Base-by-base conservation (phyloP, 169 alveolate species). In the Cryptosporidium andersoni region DNA sequence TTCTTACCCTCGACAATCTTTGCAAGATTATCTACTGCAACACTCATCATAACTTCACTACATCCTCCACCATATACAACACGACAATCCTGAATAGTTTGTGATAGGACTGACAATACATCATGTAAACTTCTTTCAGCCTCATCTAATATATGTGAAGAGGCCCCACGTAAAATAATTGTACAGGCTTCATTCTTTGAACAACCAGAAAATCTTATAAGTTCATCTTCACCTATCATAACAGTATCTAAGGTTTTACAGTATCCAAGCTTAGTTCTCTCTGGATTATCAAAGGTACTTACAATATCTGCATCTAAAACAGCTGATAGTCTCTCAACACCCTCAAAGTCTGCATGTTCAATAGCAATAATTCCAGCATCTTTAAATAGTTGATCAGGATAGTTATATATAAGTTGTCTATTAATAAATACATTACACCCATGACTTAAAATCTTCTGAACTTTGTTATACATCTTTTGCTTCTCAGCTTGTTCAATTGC, bases 261-360 rank as follows among this genome's bases (percentile, higher is more conserved):
- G 60, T 92, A 80, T 14, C 99, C 99, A 36, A 98, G 92, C 53
- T 90, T 89, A 16, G 94, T 90, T 80, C 91, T 90, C 81, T 97
- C 99, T 36, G 99, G 99, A 65, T 93, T 90, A 68, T 97, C 99
- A 94, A 98, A 98, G 7, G 99, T 98, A 25, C 99, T 97, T 56
- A 96, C 95, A 80, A 98, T 97, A 80, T 97, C 99, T 34, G 99
- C 99, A 39, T 98, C 99, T 52, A 97, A 89, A 16, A 98, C 99
- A 9, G 99, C 99, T 11, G 99, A 98, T 64, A 98, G 95, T 88
- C 99, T 95, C 94, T 98, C 99, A 92, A 96, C 98, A 56, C 99
- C 99, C 88, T 98, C 99, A 81, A 98, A 98, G 91, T 98, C 99
- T 51, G 99, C 98, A 82, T 98, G 99, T 91, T 98, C 99, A 63